phyloP scores from a whole-genome alignment of 108 stramenopile species.

The Mayamaea pseudoterrestris region DNA sequence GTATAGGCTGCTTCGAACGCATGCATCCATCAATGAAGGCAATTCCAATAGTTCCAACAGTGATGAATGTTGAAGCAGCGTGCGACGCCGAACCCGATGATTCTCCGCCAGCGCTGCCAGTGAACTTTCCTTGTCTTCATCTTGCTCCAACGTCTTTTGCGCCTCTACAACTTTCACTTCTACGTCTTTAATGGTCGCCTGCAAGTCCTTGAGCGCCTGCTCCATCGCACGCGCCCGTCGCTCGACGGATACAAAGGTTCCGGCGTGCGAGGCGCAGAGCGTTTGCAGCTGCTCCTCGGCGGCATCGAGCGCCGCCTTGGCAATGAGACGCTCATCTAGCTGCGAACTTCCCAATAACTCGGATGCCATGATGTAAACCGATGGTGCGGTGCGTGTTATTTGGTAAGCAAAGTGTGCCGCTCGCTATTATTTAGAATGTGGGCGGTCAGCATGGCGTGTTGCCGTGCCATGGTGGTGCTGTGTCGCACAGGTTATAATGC shows the following conservation, averaged over 20 bases:
- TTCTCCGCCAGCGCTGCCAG: conserved; percentile 67
- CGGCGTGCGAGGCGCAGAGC: conserved; percentile 64
- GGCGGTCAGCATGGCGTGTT: no score
- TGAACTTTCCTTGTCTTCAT: conserved; percentile 32
- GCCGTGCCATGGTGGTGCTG: no score
- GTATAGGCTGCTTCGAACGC: conserved; percentile 70
- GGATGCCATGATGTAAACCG: no score
- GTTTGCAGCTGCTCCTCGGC: conserved; percentile 64
- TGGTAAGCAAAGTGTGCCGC: no score
- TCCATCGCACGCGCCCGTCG: conserved; percentile 56
- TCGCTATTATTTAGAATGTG: no score
- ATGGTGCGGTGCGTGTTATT: no score
- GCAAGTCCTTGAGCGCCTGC: conserved; percentile 36
- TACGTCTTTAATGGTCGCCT: conserved; percentile 15
- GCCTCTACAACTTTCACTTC: conserved; percentile 34
- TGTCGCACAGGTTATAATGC: no score
- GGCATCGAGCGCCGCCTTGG: conserved; percentile 49
- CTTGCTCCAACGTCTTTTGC: conserved; percentile 43
- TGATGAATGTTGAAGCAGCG: conserved; percentile 71
- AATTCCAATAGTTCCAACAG: conserved; percentile 72
- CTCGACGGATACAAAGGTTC: conserved; percentile 74
- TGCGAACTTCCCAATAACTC: no score
- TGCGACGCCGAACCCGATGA: conserved; percentile 67
- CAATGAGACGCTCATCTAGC: conserved; percentile 57
- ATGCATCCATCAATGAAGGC: conserved; percentile 81